Conservation (phyloP, 345 rosid genomes). For the Mercurialis annua region DNA sequence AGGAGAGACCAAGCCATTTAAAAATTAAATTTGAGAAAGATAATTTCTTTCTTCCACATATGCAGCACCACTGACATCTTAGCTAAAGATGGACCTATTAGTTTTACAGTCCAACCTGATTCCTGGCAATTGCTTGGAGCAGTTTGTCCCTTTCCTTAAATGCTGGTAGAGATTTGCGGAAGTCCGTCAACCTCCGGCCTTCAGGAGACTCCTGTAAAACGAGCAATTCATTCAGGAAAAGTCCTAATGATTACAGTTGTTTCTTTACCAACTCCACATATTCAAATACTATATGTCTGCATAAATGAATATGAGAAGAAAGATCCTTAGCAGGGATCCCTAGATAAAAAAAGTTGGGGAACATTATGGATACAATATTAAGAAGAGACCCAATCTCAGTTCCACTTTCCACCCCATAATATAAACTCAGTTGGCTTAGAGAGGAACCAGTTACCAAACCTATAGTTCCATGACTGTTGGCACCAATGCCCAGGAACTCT, state of each 20-base stretch:
- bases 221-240: background rate
- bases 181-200: slow-evolving; percentile 74
- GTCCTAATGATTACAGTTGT: background rate
- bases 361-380: background rate
- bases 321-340: background rate
- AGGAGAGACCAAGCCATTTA: background rate
- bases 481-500: background rate
- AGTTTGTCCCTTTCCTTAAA: slow-evolving; percentile 89
- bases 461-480: background rate
- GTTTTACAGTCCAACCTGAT: slow-evolving; percentile 54
- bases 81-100: background rate
- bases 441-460: too few species aligned
- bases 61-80: background rate
- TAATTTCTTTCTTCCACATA: background rate
- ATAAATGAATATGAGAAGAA: slow-evolving; percentile 5
- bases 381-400: background rate
- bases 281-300: slow-evolving; percentile 8
- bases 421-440: background rate
- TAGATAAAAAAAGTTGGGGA: background rate
- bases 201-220: slow-evolving; percentile 81
- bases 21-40: background rate
- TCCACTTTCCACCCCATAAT: background rate
- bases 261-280: background rate
- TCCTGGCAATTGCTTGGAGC: slow-evolving; percentile 93
- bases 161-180: slow-evolving; percentile 80